phyloP scores from a whole-genome alignment of 495 filamentous ascomycete genomes.

The Barbatosphaeria neglecta region DNA sequence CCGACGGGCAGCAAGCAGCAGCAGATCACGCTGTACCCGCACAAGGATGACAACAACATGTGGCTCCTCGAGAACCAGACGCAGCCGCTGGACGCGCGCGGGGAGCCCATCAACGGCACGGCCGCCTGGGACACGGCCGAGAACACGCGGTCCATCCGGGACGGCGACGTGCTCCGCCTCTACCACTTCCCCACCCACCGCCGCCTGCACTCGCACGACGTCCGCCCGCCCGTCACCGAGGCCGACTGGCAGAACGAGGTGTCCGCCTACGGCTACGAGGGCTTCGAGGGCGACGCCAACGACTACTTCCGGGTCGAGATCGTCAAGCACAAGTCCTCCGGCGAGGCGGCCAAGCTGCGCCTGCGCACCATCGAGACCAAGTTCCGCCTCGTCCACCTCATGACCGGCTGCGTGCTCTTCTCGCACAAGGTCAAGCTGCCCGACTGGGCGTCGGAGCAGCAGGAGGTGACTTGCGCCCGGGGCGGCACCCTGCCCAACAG shows the following conservation, averaged over 20 bases:
- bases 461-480: slow-evolving; percentile 95
- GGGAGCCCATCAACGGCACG: slow-evolving; percentile 63
- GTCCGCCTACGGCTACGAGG: slow-evolving; percentile 94
- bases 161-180: slow-evolving; percentile 68
- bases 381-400: slow-evolving; percentile 86
- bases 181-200: slow-evolving; percentile 77
- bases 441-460: slow-evolving; percentile 93
- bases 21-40: slow-evolving; percentile 94
- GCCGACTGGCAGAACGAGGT: slow-evolving; percentile 98
- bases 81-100: slow-evolving; percentile 67
- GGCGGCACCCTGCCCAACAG: slow-evolving; percentile 90
- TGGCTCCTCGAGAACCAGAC: slow-evolving; percentile 94
- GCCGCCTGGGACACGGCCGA: slow-evolving; percentile 69
- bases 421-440: slow-evolving; percentile 98
- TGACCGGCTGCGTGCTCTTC: slow-evolving; percentile 94
- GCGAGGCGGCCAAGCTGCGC: slow-evolving; percentile 66
- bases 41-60: slow-evolving; percentile 97
- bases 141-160: slow-evolving; percentile 56
- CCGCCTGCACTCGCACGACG: slow-evolving; percentile 90
- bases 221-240: slow-evolving; percentile 92
- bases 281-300: slow-evolving; percentile 93
- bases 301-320: slow-evolving; percentile 94
- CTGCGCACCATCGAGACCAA: slow-evolving; percentile 93
- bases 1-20: slow-evolving; percentile 95
- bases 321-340: slow-evolving; percentile 76